These are phyloP conservation scores for Pyricularia pennisetigena DNA, from an alignment of 2,329 filamentous ascomycete genomes.

Conservation along the genomic window DNA sequence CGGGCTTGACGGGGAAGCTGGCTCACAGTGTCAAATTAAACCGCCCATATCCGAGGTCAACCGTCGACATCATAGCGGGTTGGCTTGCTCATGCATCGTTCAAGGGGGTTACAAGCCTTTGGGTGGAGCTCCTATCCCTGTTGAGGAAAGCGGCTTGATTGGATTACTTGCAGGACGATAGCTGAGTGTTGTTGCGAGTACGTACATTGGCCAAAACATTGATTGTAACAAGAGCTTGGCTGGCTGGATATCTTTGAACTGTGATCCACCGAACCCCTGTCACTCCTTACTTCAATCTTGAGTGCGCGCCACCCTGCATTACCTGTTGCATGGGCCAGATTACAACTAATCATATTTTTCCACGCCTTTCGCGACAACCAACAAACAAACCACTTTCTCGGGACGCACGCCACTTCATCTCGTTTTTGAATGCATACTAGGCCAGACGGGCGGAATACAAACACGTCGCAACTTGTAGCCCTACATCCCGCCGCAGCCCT, in stretches of 20 bases:
- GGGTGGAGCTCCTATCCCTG: background rate
- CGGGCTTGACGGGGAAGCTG: background rate
- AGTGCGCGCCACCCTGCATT: background rate
- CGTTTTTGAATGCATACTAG: background rate
- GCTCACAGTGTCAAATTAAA: slow-evolving; percentile 6
- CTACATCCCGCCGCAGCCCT: background rate
- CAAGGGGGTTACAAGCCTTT: background rate
- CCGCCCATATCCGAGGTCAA: slow-evolving; percentile 11
- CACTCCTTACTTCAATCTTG: background rate
- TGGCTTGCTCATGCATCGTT: background rate
- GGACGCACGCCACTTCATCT: background rate
- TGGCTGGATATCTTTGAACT: background rate
- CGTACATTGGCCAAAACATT: background rate
- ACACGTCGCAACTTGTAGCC: background rate
- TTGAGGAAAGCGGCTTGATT: background rate
- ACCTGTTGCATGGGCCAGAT: slow-evolving; percentile 10
- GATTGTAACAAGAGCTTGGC: background rate
- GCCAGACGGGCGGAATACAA: background rate
- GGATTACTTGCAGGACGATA: background rate
- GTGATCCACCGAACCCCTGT: slow-evolving; percentile 1
- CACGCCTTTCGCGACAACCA: background rate
- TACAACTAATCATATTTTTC: slow-evolving; percentile 6
- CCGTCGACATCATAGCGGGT: background rate
- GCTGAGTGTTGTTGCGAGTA: background rate
- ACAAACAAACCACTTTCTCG: background rate